Conservation (phyloP, 768 basidiomycete genomes). For the Termitomyces sp. region DNA sequence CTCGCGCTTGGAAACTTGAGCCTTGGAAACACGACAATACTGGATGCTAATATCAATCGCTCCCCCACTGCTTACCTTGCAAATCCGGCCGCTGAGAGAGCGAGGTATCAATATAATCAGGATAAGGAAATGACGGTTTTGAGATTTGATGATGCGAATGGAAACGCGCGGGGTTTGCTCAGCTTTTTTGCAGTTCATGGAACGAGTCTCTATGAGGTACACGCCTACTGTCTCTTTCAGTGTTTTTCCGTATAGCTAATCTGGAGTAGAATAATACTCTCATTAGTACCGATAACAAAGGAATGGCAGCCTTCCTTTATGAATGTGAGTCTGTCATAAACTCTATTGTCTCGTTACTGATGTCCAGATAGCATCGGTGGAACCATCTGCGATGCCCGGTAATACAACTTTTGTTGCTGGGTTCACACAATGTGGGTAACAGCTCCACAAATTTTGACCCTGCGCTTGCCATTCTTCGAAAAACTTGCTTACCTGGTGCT, state of each 20-base stretch:
- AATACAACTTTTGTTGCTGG: constrained; percentile 68
- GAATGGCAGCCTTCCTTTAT: constrained; percentile 78
- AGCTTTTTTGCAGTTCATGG: constrained; percentile 80
- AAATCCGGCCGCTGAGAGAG: constrained; percentile 68
- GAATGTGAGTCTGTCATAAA: constrained; percentile 41
- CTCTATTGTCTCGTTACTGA: constrained; percentile 1
- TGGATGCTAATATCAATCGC: constrained; percentile 68
- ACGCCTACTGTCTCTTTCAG: constrained; percentile 2
- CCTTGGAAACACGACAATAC: constrained; percentile 63
- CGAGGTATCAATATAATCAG: constrained; percentile 60
- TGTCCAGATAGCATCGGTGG: constrained; percentile 43
- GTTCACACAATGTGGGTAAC: constrained; percentile 59
- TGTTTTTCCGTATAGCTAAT: background rate
- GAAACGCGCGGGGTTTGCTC: constrained; percentile 58
- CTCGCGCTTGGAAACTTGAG: constrained; percentile 55
- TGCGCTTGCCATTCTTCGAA: background rate
- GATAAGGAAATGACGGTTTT: constrained; percentile 72
- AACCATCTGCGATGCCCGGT: constrained; percentile 64
- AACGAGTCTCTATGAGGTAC: constrained; percentile 72
- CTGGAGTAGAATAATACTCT: constrained; percentile 66
- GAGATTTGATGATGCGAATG: constrained; percentile 54
- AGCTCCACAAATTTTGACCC: background rate
- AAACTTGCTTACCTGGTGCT: constrained; percentile 4
- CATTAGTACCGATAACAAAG: constrained; percentile 81
- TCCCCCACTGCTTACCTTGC: constrained; percentile 73